These are phyloP conservation scores for Hymenoscyphus linearis DNA, from an alignment of 2,329 filamentous ascomycete genomes.

Conservation along the genomic window DNA sequence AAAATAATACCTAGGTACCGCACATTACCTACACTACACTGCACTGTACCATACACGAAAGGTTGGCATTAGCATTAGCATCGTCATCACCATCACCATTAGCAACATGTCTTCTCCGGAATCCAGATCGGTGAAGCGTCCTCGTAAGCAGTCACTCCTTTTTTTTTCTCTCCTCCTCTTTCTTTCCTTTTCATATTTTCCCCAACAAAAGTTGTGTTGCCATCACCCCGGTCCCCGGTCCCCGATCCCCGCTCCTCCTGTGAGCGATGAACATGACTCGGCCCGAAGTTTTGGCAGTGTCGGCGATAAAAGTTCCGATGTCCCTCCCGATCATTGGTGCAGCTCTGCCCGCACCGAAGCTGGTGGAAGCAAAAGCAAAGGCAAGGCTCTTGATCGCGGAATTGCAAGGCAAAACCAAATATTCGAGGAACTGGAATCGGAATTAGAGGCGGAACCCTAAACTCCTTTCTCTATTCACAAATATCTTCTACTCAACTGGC, in stretches of 20 bases:
- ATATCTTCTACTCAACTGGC: neutral
- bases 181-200: neutral
- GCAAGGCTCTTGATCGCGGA: neutral
- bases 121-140: constrained; percentile 2
- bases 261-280: neutral
- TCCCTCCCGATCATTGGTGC: too few relatives aligned
- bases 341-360: neutral
- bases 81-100: too few relatives aligned
- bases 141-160: neutral
- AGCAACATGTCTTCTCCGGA: constrained; percentile 10
- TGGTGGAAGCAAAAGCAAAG: neutral
- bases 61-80: too few relatives aligned
- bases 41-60: too few relatives aligned
- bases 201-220: neutral
- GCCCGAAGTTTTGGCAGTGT: neutral
- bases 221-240: too few relatives aligned
- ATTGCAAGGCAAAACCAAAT: neutral
- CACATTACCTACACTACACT: too few relatives aligned
- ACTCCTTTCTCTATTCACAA: neutral
- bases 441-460: too few relatives aligned
- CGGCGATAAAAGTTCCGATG: neutral
- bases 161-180: neutral
- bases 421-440: too few relatives aligned
- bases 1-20: too few relatives aligned
- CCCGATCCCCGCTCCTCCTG: too few relatives aligned